These are phyloP conservation scores for Kodamaea sagamina DNA, from an alignment of 805 yeast species.

Conservation along the genomic window DNA sequence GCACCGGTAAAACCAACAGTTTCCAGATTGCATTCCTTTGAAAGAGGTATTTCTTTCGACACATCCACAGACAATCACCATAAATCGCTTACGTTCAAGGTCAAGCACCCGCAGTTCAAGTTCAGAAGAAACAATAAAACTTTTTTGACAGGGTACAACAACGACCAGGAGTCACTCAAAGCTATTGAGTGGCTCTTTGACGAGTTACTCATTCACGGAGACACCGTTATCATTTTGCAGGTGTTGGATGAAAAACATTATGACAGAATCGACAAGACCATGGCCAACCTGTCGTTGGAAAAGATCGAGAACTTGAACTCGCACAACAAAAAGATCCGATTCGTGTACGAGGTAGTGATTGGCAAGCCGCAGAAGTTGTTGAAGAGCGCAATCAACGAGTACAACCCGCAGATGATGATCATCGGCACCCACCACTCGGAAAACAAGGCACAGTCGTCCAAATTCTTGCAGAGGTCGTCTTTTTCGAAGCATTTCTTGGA, in stretches of 20 bases:
- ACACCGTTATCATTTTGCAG: constrained; percentile 43
- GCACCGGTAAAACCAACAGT: background rate
- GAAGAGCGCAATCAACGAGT: constrained; percentile 42
- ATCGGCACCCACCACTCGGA: constrained; percentile 43
- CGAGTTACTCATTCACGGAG: constrained; percentile 46
- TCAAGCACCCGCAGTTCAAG: constrained; percentile 44
- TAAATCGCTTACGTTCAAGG: constrained; percentile 40
- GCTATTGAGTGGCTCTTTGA: constrained; percentile 49
- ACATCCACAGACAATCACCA: constrained; percentile 34
- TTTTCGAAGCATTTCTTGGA: constrained; percentile 43
- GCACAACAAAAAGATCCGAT: constrained; percentile 37
- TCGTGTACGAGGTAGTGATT: constrained; percentile 42
- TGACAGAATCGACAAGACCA: constrained; percentile 28
- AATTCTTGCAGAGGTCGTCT: constrained; percentile 36
- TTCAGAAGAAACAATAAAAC: constrained; percentile 48
- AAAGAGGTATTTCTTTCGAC: constrained; percentile 45
- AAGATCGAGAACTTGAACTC: constrained; percentile 37
- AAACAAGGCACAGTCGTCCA: constrained; percentile 18
- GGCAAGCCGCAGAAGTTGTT: constrained; percentile 44
- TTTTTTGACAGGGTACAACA: constrained; percentile 40
- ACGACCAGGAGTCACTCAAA: constrained; percentile 37
- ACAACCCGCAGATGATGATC: constrained; percentile 47
- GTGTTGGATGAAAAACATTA: constrained; percentile 40
- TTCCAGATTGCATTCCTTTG: constrained; percentile 24
- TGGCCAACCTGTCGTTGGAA: constrained; percentile 30